Base-by-base conservation (phyloP, 1,284 basidiomycete genomes). In the Pseudozyma sp. region DNA sequence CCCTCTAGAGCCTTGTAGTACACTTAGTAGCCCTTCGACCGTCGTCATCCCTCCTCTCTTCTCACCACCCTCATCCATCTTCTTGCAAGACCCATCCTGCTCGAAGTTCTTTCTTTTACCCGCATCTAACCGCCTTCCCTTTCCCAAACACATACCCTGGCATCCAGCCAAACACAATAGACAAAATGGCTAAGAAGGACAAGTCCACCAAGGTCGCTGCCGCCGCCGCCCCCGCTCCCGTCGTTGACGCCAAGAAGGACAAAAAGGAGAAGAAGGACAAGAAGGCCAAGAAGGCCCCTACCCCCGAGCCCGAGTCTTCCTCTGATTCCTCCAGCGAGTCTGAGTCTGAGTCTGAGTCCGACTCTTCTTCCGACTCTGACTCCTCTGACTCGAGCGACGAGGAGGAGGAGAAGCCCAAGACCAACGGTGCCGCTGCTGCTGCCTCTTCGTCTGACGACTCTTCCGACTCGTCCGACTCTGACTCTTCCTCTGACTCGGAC, bases 271-370 rank as follows among this genome's bases (percentile, higher is more conserved):
- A 76, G 71, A 72, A 78, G 71, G 52, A 56, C 50, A 69, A 67
- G 58, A 71, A 71, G 55, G 47, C 42, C 38, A 69, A 78, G 63
- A 77, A 81, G 72, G 62, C 62, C 47, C 68, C 76, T 39, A 71
- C 73, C 35, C 77, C 77, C 42, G 71, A 64, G 58, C 62, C 71
- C 36, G 54, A 72, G 48, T 60, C 60, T 34, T 18, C 21, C 10
- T 47, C 45, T 25, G 45, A 47, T 21, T 47, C 45, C 45, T 66
- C 64, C 34, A 31, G 25, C 40, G 34, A 59, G 5, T 56, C 58
- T 25, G 40, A 42, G n/a, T 56, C 58, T 25, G 40, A 42, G n/a
- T 42, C 40, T 38, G 49, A 51, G 19, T 31, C 49, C 35, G 49
- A 51, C 21, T 51, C 49, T 38, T 42, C 40, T 31, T 31, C 25